A percentile compares a stretch with the other conserved stretches of the same genome.
Conservation (phyloP, 139 green algal genomes). For the Tetratostichococcus sp. region DNA sequence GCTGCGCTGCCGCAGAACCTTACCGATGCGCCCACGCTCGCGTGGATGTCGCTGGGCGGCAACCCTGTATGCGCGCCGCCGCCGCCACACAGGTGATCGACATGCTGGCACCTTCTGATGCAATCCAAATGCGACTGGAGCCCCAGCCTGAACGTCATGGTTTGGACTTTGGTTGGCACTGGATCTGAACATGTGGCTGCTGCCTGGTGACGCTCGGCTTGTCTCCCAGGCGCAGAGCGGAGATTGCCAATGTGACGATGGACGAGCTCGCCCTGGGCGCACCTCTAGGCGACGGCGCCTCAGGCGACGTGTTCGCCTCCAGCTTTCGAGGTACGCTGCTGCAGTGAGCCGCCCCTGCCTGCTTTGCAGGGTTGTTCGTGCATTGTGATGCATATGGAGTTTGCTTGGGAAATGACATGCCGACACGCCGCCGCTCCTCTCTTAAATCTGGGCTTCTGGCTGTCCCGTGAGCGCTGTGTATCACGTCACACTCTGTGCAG, state of each 20-base stretch:
- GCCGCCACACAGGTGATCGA: slow-evolving; percentile 14
- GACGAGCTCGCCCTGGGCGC: slow-evolving; percentile 41
- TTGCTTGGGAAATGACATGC: too few species aligned
- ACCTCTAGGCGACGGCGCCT: slow-evolving; percentile 74
- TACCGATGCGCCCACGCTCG: slow-evolving; percentile 35
- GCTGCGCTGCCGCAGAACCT: slow-evolving; percentile 37
- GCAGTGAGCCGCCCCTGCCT: too few species aligned
- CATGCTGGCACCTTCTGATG: too few species aligned
- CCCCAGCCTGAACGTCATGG: too few species aligned
- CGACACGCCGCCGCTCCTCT: too few species aligned
- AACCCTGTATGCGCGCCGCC: slow-evolving; percentile 55
- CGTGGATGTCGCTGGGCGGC: slow-evolving; percentile 73
- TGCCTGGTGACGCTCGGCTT: too few species aligned
- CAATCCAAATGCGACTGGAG: too few species aligned
- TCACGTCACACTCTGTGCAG: neutral
- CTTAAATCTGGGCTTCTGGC: too few species aligned
- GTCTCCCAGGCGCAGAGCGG: neutral
- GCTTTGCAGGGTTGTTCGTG: neutral
- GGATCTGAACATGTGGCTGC: too few species aligned
- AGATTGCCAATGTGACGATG: slow-evolving; percentile 27
- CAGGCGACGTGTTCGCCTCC: slow-evolving; percentile 61
- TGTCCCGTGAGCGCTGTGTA: neutral
- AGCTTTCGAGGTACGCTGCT: slow-evolving; percentile 6
- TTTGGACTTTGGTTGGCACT: too few species aligned
- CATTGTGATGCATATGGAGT: too few species aligned